Evolutionary conservation across 768 basidiomycete species (phyloP).

Genomic region (Leucogyrophana mollusca): DNA sequence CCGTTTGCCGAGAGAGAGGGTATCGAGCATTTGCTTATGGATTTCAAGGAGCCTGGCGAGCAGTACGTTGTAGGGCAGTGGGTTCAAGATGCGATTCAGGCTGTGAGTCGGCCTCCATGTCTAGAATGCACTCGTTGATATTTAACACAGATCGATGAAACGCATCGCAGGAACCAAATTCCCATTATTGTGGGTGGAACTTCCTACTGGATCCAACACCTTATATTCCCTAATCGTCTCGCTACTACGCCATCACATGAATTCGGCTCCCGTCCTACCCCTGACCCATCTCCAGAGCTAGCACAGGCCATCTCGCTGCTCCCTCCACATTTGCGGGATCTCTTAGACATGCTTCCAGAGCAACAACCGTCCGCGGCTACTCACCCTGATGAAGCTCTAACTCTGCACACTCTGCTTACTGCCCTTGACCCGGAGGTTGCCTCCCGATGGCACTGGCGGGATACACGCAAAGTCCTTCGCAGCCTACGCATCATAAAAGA

Average conservation of each 20-base stretch:
- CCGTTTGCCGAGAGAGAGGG: slow-evolving; percentile 72
- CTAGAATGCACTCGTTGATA: neutral
- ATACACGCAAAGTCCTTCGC: slow-evolving; percentile 86
- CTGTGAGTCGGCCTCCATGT: slow-evolving; percentile 48
- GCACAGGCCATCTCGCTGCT: slow-evolving; percentile 41
- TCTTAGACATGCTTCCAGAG: slow-evolving; percentile 61
- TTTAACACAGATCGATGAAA: slow-evolving; percentile 67
- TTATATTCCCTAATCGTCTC: slow-evolving; percentile 83
- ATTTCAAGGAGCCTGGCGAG: slow-evolving; percentile 81
- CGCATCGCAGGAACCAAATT: slow-evolving; percentile 57
- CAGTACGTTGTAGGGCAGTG: slow-evolving; percentile 88
- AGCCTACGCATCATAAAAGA: slow-evolving; percentile 78
- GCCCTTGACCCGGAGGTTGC: slow-evolving; percentile 73
- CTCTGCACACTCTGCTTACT: slow-evolving; percentile 65
- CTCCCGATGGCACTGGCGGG: slow-evolving; percentile 93
- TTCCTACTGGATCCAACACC: slow-evolving; percentile 96
- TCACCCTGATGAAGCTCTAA: slow-evolving; percentile 55
- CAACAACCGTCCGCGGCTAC: slow-evolving; percentile 54
- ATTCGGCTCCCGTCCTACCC: neutral
- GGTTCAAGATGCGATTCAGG: slow-evolving; percentile 75
- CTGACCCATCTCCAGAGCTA: slow-evolving; percentile 35
- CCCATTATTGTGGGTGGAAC: slow-evolving; percentile 96
- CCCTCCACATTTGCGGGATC: slow-evolving; percentile 41
- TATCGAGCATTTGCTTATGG: slow-evolving; percentile 88
- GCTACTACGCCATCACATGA: slow-evolving; percentile 24